Evolutionary conservation across 176 grass and related monocot genomes (phyloP).

Genomic region (Lolium rigidum): DNA sequence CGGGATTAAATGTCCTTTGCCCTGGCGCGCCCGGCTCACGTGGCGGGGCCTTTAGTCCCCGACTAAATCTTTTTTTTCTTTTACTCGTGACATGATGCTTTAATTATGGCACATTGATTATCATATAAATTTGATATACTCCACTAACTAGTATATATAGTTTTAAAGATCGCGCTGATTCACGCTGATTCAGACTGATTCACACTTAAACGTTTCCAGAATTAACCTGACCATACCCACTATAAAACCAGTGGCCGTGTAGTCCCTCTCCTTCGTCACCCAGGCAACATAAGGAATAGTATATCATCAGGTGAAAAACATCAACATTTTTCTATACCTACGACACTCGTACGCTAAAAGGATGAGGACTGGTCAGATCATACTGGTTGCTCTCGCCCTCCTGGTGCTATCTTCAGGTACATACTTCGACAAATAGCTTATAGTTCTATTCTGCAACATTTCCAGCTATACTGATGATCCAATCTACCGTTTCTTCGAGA

Average conservation of each 20-base stretch:
- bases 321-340: not conserved
- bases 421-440: no score
- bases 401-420: conserved; percentile 38
- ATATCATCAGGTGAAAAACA: not conserved
- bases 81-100: no score
- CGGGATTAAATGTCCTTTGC: no score
- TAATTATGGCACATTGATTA: no score
- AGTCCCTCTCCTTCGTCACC: not conserved
- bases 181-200: not conserved
- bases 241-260: not conserved
- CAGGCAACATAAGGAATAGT: not conserved
- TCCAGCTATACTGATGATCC: not conserved
- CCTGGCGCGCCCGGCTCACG: no score
- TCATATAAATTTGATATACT: no score
- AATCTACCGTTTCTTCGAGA: not conserved
- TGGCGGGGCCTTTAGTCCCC: no score
- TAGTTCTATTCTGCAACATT: not conserved
- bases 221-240: not conserved
- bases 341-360: not conserved
- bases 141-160: no score
- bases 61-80: no score
- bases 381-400: conserved; percentile 26
- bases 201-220: not conserved
- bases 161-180: not conserved
- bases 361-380: not conserved